Base-by-base conservation (phyloP, 2,329 filamentous ascomycete genomes). In the Monosporascus ibericus region DNA sequence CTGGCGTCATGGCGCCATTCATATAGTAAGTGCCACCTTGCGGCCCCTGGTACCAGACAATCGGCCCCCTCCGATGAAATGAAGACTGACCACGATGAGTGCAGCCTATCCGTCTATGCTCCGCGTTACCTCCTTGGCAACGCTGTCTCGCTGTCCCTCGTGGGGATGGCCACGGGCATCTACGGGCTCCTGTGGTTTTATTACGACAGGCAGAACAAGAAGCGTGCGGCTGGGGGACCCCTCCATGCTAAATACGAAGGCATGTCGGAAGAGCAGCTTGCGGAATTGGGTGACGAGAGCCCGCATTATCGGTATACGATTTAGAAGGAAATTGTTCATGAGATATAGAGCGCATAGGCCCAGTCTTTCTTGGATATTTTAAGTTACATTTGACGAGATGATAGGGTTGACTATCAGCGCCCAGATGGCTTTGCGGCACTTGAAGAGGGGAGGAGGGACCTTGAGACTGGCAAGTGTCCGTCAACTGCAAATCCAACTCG, bases 1-100 rank as follows among this genome's bases (percentile, higher is more conserved):
- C 83, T 11, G 88, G 88, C 2, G 86, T 91, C 57, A 86, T 90
- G 83, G 79, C 85, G 3, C 81, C 85, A 0, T 90, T 89, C 60
- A 81, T 87, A 50, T 79, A 79, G 67, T 70, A 56, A 53, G 67
- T 63, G 30, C 11, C 0, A 34, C 14, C 30, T 34, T 11, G 30
- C 11, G 9, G 3, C 14, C 30, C 11, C 30, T 11, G 27, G 5
- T 34, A 14, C 9, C 9, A 34, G 30, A 34, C 30, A 14, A 34
- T 11, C 9, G 30, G 9, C 30, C 30, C 15, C 38, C n/a, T 18
- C 27, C 17, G 27, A 6, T 46, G 17, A 7, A 7, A 40, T 40
- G 38, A 39, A 18, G 30, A 34, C 38, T 40, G 18, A 40, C 20
- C 20, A 20, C 30, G 15, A 4, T 9, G n/a, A 2, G 6, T 51